Conservation (phyloP, 164 flowering plant species). For the Macadamia integrifolia region DNA sequence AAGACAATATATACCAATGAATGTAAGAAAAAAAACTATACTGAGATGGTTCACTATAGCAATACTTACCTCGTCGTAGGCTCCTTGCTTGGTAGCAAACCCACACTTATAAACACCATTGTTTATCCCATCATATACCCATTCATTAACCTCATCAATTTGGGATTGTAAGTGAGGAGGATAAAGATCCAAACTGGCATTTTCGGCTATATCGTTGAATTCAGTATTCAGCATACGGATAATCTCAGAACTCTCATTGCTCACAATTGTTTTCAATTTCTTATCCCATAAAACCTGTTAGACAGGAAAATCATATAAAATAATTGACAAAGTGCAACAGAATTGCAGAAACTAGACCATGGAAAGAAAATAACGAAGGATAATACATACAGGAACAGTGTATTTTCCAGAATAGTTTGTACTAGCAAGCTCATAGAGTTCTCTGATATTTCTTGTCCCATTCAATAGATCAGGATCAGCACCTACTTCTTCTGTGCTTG, state of each 20-base stretch:
- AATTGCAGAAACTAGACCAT: not conserved
- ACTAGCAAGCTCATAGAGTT: slow-evolving; percentile 84
- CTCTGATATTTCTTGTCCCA: slow-evolving; percentile 70
- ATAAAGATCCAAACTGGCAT: slow-evolving; percentile 69
- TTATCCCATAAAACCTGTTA: slow-evolving; percentile 93
- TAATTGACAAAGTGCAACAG: not conserved
- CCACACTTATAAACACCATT: slow-evolving; percentile 97
- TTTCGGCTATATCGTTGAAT: slow-evolving; percentile 78
- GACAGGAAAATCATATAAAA: not conserved
- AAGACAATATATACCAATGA: not conserved
- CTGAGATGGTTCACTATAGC: not conserved
- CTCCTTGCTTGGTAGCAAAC: slow-evolving; percentile 79
- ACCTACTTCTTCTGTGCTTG: slow-evolving; percentile 59
- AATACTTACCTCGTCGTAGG: slow-evolving; percentile 71
- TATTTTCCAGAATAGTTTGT: slow-evolving; percentile 76
- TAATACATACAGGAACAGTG: slow-evolving; percentile 77
- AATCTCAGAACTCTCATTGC: slow-evolving; percentile 88
- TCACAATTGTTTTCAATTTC: slow-evolving; percentile 79
- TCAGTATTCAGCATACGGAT: slow-evolving; percentile 88
- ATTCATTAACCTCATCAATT: slow-evolving; percentile 71
- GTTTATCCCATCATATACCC: slow-evolving; percentile 74
- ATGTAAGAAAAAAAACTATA: not conserved
- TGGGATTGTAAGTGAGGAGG: slow-evolving; percentile 58
- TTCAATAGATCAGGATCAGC: slow-evolving; percentile 79
- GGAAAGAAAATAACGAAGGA: not conserved